Base-by-base conservation (phyloP, 2,329 filamentous ascomycete genomes). In the Aspergillus sp. region DNA sequence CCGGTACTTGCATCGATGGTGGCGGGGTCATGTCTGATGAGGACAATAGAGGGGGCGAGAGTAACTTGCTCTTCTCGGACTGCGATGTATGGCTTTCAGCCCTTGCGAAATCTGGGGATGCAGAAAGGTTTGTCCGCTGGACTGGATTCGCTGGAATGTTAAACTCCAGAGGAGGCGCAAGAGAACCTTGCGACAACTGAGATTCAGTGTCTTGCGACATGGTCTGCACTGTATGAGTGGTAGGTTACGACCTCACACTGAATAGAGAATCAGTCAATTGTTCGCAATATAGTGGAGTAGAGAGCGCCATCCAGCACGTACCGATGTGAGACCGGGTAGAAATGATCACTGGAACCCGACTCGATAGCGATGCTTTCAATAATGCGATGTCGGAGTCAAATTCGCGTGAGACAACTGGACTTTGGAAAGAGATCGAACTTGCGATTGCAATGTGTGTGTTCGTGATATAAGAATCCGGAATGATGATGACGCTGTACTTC, bases 1-100 rank as follows among this genome's bases (percentile, higher is more conserved):
- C 59, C 46, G 74, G 72, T 6, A 77, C 60, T 58, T 84, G 82
- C 2, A 79, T 78, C 2, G 82, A 84, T 7, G 81, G 81, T 20
- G 82, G 82, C 10, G 82, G 81, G 10, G 82, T 84, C 69, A 83
- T 78, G 35, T 71, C 65, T 39, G 64, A 68, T n/a, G 76, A 76
- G 17, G 73, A 75, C 41, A 70, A 65, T 20, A 68, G 67, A 32
- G 68, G 71, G 9, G 72, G 72, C 19, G 73, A 69, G 59, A 68
- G 61, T 60, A 63, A 59, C 43, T 59, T 57, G 44, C 47, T 60
- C 46, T 63, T 62, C 38, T 65, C 60, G 33, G 65, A 65, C 30
- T 66, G 56, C 6, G 62, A 64, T 25, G 62, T 60, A 46, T 66
- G 64, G 38, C 56, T 57, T 27, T 61, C 61, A 27, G 62, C 57